These are phyloP conservation scores for Yamadazyma buinensis DNA, from an alignment of 1,139 yeast genomes.

Conservation along the genomic window DNA sequence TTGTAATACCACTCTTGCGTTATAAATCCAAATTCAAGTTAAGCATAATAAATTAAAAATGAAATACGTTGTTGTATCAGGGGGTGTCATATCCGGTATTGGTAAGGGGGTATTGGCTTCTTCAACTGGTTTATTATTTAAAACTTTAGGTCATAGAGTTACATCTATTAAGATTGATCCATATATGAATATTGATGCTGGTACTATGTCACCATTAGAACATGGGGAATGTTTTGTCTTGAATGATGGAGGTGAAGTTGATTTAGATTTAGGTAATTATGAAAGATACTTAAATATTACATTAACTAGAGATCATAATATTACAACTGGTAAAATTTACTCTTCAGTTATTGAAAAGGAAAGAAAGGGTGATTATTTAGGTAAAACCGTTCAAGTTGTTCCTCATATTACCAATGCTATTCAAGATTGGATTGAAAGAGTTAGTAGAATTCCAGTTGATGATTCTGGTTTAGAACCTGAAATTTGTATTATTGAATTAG, in stretches of 20 bases:
- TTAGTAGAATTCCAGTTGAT: conserved; percentile 89
- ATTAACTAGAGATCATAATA: conserved; percentile 88
- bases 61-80: conserved; percentile 99
- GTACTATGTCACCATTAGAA: conserved; percentile 98
- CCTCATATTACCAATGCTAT: conserved; percentile 97
- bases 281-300: conserved; percentile 95
- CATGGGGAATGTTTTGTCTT: conserved; percentile 98
- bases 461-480: conserved; percentile 86
- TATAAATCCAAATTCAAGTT: neutral
- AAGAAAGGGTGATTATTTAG: conserved; percentile 95
- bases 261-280: conserved; percentile 94
- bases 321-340: conserved; percentile 96
- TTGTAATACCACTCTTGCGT: conserved; percentile 6
- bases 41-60: too few relatives aligned
- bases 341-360: conserved; percentile 91
- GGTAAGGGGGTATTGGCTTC: conserved; percentile 98
- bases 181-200: conserved; percentile 98
- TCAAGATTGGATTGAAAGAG: conserved; percentile 98
- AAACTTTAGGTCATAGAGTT: conserved; percentile 90
- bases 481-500: conserved; percentile 92
- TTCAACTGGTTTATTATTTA: conserved; percentile 90
- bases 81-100: conserved; percentile 98
- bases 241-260: conserved; percentile 99
- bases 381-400: conserved; percentile 99
- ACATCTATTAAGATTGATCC: conserved; percentile 98